Evolutionary conservation across 1,284 basidiomycete genomes (phyloP), one percentile per base, ranked within the genome.

Genomic region (Moesziomyces aphidis): DNA sequence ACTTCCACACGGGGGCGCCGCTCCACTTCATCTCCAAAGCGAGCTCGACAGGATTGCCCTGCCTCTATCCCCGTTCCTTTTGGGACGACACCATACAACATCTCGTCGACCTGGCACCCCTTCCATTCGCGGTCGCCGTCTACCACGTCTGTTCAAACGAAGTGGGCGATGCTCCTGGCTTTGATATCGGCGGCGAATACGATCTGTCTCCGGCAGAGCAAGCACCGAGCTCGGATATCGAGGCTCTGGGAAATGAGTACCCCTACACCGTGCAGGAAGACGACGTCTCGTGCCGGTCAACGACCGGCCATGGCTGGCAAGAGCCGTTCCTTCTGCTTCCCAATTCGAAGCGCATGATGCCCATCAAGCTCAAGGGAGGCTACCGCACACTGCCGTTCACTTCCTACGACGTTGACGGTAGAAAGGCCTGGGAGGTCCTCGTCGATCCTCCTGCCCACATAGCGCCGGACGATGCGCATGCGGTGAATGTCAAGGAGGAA

Each of bases 301-400:
- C 59, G 26, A 66, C 69, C 9, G 69, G 69, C 28, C 55, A 65
- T n/a, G 69, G 69, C n/a, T 72, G 69, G 69, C 69, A 66, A 26
- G 53, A 72, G 45, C 69, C 69, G 1, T 59, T 72, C 36, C 17
- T 72, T 13, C 17, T 72, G 39, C 24, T 72, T 42, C 69, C 69
- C 7, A 56, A 63, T 19, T 61, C 69, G 23, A 53, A 44, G 34
- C 42, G 47, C 17, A 56, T 67, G 7, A 56, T 66, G 5, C 63
- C 62, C 6, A 60, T 72, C 52, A 72, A 67, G 50, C 50, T 72
- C 23, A 58, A 55, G 23, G 62, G 60, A 15, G 63, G 69, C 9
- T 72, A 66, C 49, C 63, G 62, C 22, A 59, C 60, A 15, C 44
- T 72, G 28, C 69, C 69, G 5, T 72, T 72, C 39, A 39, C 55